These are phyloP conservation scores for Pisolithus orientalis DNA, from an alignment of 768 basidiomycete species.

Conservation along the genomic window DNA sequence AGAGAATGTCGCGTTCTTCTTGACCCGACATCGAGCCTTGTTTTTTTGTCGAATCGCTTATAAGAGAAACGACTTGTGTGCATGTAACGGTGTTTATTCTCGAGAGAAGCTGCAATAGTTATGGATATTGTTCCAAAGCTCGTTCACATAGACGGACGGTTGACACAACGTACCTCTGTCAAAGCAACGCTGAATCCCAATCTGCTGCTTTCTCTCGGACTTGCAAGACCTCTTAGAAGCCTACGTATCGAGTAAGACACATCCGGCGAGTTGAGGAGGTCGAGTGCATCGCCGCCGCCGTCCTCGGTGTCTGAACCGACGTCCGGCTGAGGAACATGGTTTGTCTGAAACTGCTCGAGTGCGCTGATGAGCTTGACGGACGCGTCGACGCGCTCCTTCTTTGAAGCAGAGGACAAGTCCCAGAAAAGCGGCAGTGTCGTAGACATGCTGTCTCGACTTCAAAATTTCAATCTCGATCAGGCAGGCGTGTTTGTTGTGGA, in stretches of 20 bases:
- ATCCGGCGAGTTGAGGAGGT: conserved; percentile 77
- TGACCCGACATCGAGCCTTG: conserved; percentile 79
- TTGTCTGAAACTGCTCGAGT: conserved; percentile 80
- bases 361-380: conserved; percentile 78
- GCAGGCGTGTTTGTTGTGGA: conserved; percentile 18
- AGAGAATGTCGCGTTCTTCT: conserved; percentile 89
- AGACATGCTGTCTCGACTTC: conserved; percentile 42
- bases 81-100: conserved; percentile 74
- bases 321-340: conserved; percentile 44
- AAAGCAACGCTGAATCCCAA: conserved; percentile 94
- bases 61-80: conserved; percentile 66
- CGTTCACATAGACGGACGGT: conserved; percentile 1
- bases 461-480: conserved; percentile 10
- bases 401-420: conserved; percentile 79
- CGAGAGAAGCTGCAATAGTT: conserved; percentile 57
- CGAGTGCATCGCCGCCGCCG: conserved; percentile 44
- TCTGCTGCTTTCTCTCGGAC: conserved; percentile 88
- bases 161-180: conserved; percentile 68
- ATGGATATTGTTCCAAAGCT: background rate
- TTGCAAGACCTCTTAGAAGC: conserved; percentile 82
- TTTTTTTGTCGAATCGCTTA: conserved; percentile 64
- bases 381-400: conserved; percentile 75
- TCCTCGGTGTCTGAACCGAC: conserved; percentile 35
- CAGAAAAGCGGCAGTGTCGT: conserved; percentile 93
- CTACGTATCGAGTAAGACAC: conserved; percentile 88